phyloP scores from a whole-genome alignment of 2,329 filamentous ascomycete genomes.

The Capronia americana region DNA sequence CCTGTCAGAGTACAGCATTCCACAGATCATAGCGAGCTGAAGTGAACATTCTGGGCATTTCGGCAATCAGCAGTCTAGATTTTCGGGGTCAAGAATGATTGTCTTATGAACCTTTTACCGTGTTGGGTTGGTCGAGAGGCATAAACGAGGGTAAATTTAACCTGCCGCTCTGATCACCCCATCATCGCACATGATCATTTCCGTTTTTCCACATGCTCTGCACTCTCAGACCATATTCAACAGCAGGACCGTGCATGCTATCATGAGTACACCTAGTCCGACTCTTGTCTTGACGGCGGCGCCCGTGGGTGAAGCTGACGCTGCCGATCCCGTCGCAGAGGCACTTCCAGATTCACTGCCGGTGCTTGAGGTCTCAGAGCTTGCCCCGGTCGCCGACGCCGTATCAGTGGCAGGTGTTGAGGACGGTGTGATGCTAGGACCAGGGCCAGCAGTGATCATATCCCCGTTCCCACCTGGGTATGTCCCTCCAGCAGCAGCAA shows the following conservation, averaged over 20 bases:
- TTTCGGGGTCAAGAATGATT: neutral
- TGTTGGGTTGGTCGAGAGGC: neutral
- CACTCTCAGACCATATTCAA: neutral
- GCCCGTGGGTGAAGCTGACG: neutral
- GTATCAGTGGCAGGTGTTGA: slow-evolving; percentile 22
- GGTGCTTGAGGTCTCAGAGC: neutral
- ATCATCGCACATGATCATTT: neutral
- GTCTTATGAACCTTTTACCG: neutral
- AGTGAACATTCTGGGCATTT: neutral
- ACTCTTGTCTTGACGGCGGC: neutral
- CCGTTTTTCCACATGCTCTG: neutral
- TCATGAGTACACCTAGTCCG: neutral
- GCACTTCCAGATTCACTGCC: neutral
- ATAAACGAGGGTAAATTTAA: neutral
- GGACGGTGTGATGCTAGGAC: slow-evolving; percentile 26
- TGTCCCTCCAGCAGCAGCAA: slow-evolving; percentile 30
- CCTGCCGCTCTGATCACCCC: neutral
- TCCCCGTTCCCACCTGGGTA: slow-evolving; percentile 35
- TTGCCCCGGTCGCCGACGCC: slow-evolving; percentile 14
- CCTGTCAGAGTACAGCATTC: neutral
- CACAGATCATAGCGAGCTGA: neutral
- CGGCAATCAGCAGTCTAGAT: neutral
- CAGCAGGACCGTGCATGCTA: neutral
- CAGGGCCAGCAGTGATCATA: slow-evolving; percentile 36
- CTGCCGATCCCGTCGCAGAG: neutral